Evolutionary conservation across 768 basidiomycete species (phyloP), one percentile per base, ranked within the genome.

Genomic region (Goffeauzyma gilvescens): DNA sequence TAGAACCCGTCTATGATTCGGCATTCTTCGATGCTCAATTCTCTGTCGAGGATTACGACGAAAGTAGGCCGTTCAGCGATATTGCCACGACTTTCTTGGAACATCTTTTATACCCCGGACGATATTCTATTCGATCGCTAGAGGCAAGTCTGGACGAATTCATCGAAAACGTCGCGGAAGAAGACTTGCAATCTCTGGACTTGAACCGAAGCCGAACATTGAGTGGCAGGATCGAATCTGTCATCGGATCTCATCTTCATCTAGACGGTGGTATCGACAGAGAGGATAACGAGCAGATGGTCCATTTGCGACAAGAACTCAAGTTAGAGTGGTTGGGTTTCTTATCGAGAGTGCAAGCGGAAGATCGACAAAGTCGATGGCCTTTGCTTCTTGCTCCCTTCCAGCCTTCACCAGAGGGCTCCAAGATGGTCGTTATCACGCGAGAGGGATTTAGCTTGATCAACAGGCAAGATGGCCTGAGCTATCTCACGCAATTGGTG

Each of bases 241-340:
- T 86, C 14, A 84, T 96, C 21, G 90, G 86, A 1, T 82, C 80
- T 54, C 79, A 81, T 0, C 79, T 95, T 38, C 70, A 69, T 42
- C 68, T 89, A 26, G 72, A 74, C 49, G n/a, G n/a, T n/a, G n/a
- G n/a, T n/a, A n/a, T n/a, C n/a, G 71, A 71, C 31, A 79, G 82
- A 55, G 70, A 77, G 0, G 75, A 79, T 47, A 86, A 82, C 2
- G 86, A 86, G 13, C 78, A 78, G 27, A 69, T 75, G 34, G 76
- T 79, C 50, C 71, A 84, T 55, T 86, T 84, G 57, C 79, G 82
- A 75, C 79, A 74, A 52, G 76, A 79, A 0, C 63, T 93, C 53
- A 87, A 83, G 60, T 68, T 81, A 34, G 87, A 95, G 53, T 96
- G 90, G 89, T 81, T 95, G 56, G 86, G 89, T 3, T 89, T 95